Evolutionary conservation across 2,329 filamentous ascomycete species (phyloP), one percentile per base, ranked within the genome.

Genomic region (Calonectria multiphialidica): DNA sequence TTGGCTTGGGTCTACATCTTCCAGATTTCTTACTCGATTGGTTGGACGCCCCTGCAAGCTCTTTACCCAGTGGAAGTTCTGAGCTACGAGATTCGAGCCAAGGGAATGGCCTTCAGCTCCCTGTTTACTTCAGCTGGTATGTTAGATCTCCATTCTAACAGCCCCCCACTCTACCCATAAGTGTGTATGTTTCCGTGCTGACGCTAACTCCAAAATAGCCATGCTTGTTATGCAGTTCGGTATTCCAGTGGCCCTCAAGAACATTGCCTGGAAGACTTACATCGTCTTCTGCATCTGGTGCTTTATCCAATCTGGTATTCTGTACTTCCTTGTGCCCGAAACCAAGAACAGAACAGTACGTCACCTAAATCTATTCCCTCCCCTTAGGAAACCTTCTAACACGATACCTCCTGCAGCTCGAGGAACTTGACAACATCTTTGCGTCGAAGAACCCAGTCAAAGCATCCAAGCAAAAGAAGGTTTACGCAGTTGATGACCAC

Each of bases 31-130:
- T 91, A 87, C 81, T 88, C 86, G 0, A 77, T 90, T 49, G 82
- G 81, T 0, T 79, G 79, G 76, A 83, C 82, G 23, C 82, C 82
- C 0, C 76, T 83, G 9, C 81, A 83, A 68, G 81, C 81, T 2
- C 80, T 90, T 16, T 90, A 89, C 77, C 87, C 88, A 0, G 88
- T 89, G 61, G 88, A 90, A 76, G 86, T 87, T 16, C 83, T 90
- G 13, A 86, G 84, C 18, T 89, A 88, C 74, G 87, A 90, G 78
- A 88, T 87, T 76, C 85, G 88, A 65, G 88, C 87, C 64, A 90
- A 90, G 82, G 88, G 88, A 16, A 89, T 90, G 87, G 88, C 87
- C 2, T 86, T 89, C 35, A 59, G 53, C 35, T 59, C 53, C 21
- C 53, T 59, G 12, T 59, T 59, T 18, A 59, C 53, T 23, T 59